Evolutionary conservation across 805 yeast genomes (phyloP), one percentile per base, ranked within the genome.

Genomic region (Kodamaea leandrae): DNA sequence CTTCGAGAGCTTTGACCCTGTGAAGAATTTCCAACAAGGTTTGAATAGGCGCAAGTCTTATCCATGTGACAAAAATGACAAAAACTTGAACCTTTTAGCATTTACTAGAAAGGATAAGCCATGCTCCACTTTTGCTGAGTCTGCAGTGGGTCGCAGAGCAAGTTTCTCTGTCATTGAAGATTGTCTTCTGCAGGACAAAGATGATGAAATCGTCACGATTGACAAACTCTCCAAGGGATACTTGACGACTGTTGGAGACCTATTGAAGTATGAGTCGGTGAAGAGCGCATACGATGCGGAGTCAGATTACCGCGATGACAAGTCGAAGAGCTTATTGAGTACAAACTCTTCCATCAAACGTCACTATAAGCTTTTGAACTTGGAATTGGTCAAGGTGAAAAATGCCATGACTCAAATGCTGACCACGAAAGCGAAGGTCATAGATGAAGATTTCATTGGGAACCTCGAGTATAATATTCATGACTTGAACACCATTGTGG

Each of bases 11-110:
- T 29, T 20, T 6, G 37, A 39, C 27, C 45, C 49, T 12, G 32
- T 52, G 18, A 19, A 38, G 36, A 26, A 32, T 15, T 49, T 55
- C 37, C 51, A 44, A 12, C 23, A 32, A 13, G 32, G 35, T 7
- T 51, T 64, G 47, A 60, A 59, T 41, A 45, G 74, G 23, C 54
- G 74, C 37, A 64, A 57, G 41, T 66, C 73, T 1, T 65, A 25
- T 33, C 72, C 74, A 1, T 51, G 47, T 4, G 41, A 33, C n/a
- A 36, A 36, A 32, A 18, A 33, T 3, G 59, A 56, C 17, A 39
- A 43, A 13, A 60, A 57, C 39, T 37, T 62, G 9, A 51, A 52
- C 17, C 36, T 50, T 6, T 35, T 58, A 10, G 63, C 55, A 33
- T 50, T 41, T n/a, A 32, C 47, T 3, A 47, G 46, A 14, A 43